Base-by-base conservation (phyloP, 164 flowering plant species). In the Vitis cinerea region DNA sequence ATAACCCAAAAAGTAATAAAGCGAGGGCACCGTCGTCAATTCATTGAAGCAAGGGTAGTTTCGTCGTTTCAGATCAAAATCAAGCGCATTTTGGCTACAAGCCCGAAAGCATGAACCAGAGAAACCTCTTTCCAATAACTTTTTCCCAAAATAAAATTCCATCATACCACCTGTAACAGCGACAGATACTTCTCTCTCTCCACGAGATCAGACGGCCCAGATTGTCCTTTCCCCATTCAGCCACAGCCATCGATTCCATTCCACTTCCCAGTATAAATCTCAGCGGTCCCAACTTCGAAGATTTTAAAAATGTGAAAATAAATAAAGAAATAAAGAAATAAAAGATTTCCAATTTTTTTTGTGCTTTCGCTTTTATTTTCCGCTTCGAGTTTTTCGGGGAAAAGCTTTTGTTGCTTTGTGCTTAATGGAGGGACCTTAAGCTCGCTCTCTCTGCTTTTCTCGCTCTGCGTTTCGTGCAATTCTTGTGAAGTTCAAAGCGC, bases 391-490 rank as follows among this genome's bases (percentile, higher is more conserved):
- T 82, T 70, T 79, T 72, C 79, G 67, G 79, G 71, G 71, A 62
- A 62, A 52, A 54, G 73, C 70, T 82, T 79, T 80, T 74, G 80
- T 81, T 80, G 84, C 76, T 75, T 84, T 83, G 72, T 76, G 78
- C 76, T 77, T 75, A 77, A 86, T 86, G 88, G 90, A 86, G 77
- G 88, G 83, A 7, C 85, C 88, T 74, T 84, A 69, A 78, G 9
- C 71, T 55, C 44, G 31, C 61, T 64, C 57, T 64, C 67, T 72
- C 61, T 62, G 59, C 50, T 47, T 68, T 50, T 56, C 64, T 63
- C 71, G 65, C 68, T 59, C 66, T 69, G 61, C 66, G 56, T 62
- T 54, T 68, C 57, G 12, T 77, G 64, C 60, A 59, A 67, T 63
- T 55, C 23, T 30, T 50, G 27, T n/a, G n/a, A 63, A 54, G 17